Evolutionary conservation across 495 filamentous ascomycete species (phyloP).

Genomic region (Coniosporium apollinis): DNA sequence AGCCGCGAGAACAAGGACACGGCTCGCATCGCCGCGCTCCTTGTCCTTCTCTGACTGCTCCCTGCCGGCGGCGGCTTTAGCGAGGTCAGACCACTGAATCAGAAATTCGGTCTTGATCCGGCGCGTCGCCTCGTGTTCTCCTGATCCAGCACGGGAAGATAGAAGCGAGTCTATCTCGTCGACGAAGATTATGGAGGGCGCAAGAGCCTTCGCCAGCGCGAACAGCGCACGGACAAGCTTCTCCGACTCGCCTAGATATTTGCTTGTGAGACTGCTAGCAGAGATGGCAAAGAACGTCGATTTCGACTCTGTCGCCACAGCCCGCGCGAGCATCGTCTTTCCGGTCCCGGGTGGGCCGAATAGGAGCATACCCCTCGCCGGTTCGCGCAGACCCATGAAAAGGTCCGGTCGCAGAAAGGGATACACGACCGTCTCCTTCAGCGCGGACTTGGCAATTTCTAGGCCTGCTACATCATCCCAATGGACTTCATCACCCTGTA

Average conservation of each 20-base stretch:
- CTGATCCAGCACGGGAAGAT: conserved; percentile 61
- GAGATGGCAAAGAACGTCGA: conserved; percentile 97
- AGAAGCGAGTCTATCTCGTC: conserved; percentile 96
- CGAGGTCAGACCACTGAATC: conserved; percentile 92
- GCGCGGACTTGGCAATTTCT: conserved; percentile 73
- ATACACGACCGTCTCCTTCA: conserved; percentile 95
- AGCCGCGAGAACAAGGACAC: conserved; percentile 86
- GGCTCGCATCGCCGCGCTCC: conserved; percentile 59
- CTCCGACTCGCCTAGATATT: conserved; percentile 92
- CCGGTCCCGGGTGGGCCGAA: conserved; percentile 95
- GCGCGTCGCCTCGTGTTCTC: conserved; percentile 85
- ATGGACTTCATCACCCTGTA: conserved; percentile 84
- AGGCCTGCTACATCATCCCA: conserved; percentile 92
- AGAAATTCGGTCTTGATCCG: conserved; percentile 96
- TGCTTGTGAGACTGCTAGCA: conserved; percentile 81
- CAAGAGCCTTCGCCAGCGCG: conserved; percentile 70
- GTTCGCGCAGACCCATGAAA: conserved; percentile 88
- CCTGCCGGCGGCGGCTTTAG: conserved; percentile 77
- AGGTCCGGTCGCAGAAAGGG: conserved; percentile 91
- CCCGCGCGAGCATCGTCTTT: conserved; percentile 94
- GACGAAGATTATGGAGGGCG: conserved; percentile 95
- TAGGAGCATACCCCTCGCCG: conserved; percentile 85
- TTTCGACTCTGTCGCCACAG: conserved; percentile 85
- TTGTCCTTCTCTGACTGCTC: conserved; percentile 53
- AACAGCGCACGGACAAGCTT: conserved; percentile 93